Percentiles rank a stretch among this genome's conserved stretches.
Conservation (phyloP, 1,284 basidiomycete genomes). For the Ceratorhiza oryzae-sativae region DNA sequence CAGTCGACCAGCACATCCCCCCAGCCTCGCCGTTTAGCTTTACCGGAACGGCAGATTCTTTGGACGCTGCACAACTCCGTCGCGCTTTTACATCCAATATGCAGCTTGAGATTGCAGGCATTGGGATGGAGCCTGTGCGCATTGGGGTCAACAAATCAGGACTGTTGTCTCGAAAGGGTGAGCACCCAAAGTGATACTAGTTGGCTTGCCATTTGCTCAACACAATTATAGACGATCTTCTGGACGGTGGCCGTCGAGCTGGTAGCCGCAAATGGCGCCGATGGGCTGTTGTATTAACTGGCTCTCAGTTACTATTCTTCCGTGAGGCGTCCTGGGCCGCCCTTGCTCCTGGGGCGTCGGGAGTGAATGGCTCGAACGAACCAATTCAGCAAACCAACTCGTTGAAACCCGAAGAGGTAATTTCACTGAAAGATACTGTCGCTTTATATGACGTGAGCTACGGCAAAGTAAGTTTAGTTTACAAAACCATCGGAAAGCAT, state of each 20-base stretch:
- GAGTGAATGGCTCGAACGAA: neutral
- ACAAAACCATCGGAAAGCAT: neutral
- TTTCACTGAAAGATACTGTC: constrained; percentile 79
- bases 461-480: constrained; percentile 62
- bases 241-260: constrained; percentile 78
- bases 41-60: constrained; percentile 71
- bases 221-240: constrained; percentile 65
- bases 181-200: constrained; percentile 24
- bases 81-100: constrained; percentile 67
- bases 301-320: constrained; percentile 91
- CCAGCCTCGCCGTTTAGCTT: constrained; percentile 76
- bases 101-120: constrained; percentile 30
- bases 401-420: constrained; percentile 86
- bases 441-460: constrained; percentile 83
- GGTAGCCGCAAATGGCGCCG: constrained; percentile 86
- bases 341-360: constrained; percentile 3
- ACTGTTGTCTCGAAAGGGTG: constrained; percentile 76
- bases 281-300: constrained; percentile 87
- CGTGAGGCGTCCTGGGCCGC: constrained; percentile 78
- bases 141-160: constrained; percentile 79
- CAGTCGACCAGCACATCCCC: constrained; percentile 71
- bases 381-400: constrained; percentile 60
- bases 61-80: constrained; percentile 75
- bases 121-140: constrained; percentile 12
- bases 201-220: neutral